Conservation (phyloP, 495 filamentous ascomycete species). For the Trichoderma reesei region DNA sequence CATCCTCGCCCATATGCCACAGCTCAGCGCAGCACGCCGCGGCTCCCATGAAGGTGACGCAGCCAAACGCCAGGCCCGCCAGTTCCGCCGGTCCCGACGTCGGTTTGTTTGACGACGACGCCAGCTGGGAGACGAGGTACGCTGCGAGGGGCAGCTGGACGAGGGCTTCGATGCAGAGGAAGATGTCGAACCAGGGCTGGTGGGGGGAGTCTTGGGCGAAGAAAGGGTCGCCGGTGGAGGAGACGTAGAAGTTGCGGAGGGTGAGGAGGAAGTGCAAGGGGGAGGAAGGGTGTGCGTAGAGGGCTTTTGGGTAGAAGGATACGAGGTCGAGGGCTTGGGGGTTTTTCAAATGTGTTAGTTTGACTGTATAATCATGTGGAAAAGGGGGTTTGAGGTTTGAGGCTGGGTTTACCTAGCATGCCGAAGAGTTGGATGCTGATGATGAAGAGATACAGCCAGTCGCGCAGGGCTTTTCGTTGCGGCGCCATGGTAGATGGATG, state of each 20-base stretch:
- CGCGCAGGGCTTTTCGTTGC: not conserved
- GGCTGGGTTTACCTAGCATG: slow-evolving; percentile 8
- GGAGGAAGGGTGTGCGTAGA: slow-evolving; percentile 33
- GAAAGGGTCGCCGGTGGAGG: slow-evolving; percentile 66
- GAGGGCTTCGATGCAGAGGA: slow-evolving; percentile 57
- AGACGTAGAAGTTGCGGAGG: slow-evolving; percentile 54
- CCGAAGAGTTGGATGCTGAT: slow-evolving; percentile 8
- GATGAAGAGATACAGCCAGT: slow-evolving; percentile 9
- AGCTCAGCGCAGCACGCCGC: slow-evolving; percentile 49
- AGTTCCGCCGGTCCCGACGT: slow-evolving; percentile 30
- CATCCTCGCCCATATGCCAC: slow-evolving; percentile 39
- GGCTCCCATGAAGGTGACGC: slow-evolving; percentile 65
- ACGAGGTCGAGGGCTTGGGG: slow-evolving; percentile 55
- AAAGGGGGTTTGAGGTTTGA: not conserved
- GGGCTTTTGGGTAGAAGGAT: slow-evolving; percentile 49
- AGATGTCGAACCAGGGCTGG: slow-evolving; percentile 57
- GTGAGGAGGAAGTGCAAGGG: slow-evolving; percentile 38
- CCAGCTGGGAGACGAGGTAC: slow-evolving; percentile 47
- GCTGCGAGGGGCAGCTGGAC: slow-evolving; percentile 60
- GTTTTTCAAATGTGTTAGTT: not conserved
- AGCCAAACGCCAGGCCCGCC: slow-evolving; percentile 56
- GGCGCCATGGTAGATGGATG: not conserved
- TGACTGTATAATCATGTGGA: not conserved
- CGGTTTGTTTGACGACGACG: slow-evolving; percentile 23
- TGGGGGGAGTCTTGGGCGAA: slow-evolving; percentile 44